phyloP scores from a whole-genome alignment of 768 basidiomycete genomes.

The Naganishia antarctica region DNA sequence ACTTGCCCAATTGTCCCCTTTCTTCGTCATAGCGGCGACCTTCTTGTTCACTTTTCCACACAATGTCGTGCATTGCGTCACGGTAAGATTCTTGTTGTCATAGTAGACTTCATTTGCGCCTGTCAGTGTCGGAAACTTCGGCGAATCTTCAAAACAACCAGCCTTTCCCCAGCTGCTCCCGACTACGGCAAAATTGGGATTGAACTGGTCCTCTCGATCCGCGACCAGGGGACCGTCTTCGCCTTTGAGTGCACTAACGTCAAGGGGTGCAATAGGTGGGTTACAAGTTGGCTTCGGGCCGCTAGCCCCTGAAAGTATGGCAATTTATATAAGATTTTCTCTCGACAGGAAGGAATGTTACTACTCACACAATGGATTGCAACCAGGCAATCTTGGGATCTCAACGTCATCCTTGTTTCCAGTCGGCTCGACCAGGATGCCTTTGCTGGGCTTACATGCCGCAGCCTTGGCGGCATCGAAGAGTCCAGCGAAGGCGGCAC shows the following conservation, averaged over 20 bases:
- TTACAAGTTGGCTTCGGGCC: slow-evolving; percentile 39
- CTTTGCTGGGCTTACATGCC: slow-evolving; percentile 34
- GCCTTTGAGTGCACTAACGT: slow-evolving; percentile 32
- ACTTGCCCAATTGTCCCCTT: neutral
- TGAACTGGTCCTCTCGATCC: slow-evolving; percentile 22
- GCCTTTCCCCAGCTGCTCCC: slow-evolving; percentile 35
- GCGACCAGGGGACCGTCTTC: slow-evolving; percentile 35
- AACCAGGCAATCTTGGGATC: slow-evolving; percentile 37
- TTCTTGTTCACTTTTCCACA: slow-evolving; percentile 30
- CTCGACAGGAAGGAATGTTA: too few species aligned
- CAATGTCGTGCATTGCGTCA: slow-evolving; percentile 27
- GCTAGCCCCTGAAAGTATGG: slow-evolving; percentile 41
- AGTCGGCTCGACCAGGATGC: slow-evolving; percentile 30
- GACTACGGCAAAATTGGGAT: slow-evolving; percentile 30
- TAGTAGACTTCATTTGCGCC: slow-evolving; percentile 28
- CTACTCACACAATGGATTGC: slow-evolving; percentile 36
- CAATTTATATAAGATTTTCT: too few species aligned
- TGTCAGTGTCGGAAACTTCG: neutral
- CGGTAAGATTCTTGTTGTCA: slow-evolving; percentile 29
- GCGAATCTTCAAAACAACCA: slow-evolving; percentile 31
- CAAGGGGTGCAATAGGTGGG: slow-evolving; percentile 31
- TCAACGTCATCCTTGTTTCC: slow-evolving; percentile 36
- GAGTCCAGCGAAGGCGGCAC: slow-evolving; percentile 3
- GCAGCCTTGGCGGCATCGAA: slow-evolving; percentile 3
- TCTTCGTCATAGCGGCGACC: slow-evolving; percentile 29